Base-by-base conservation (phyloP, 1,284 basidiomycete genomes). In the Pisolithus thermaeus region DNA sequence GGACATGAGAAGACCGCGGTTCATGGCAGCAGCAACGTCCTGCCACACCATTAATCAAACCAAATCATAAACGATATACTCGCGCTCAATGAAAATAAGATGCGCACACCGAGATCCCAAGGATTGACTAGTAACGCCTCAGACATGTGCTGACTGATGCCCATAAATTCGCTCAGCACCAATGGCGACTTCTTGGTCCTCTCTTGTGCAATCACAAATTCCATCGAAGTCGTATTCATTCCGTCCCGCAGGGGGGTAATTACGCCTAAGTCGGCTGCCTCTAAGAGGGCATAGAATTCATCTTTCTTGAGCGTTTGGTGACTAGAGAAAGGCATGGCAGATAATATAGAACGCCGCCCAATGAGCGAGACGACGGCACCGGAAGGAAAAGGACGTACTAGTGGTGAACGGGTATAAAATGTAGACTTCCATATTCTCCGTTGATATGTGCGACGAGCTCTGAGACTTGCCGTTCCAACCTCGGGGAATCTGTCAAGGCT, bases 141-240 rank as follows among this genome's bases (percentile, higher is more conserved):
- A 41, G 77, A 77, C 87, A 96, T 91, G 56, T 88, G 83, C 61
- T 87, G 87, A 46, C 88, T 90, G 57, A 97, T 97, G 22, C 97
- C 96, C 83, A 97, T 98, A 67, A 99, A 99, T 72, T 99, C 96
- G 64, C 90, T 93, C 43, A 99, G 75, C 52, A 99, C 90, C 50
- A 96, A 81, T 0, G 90, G 93, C 50, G 87, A 91, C 71, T 84
- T 86, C 66, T 84, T 83, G 45, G 83, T 89, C 58, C 77, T 79
- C 60, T 90, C 80, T 72, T 99, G 96, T 50, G 93, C 94, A 55
- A 98, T 87, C 45, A 97, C 90, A 70, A 92, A 98, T 72, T 98
- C 96, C 95, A 98, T 98, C 46, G 84, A 87, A 0, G 94, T 98
- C 8, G 97, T 98, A 77, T 99, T 98, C 96, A 99, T 98, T 8